Percentiles rank a stretch among this genome's conserved stretches.
phyloP scores from a whole-genome alignment of 108 stramenopile species.

The Skeletonema grethae region DNA sequence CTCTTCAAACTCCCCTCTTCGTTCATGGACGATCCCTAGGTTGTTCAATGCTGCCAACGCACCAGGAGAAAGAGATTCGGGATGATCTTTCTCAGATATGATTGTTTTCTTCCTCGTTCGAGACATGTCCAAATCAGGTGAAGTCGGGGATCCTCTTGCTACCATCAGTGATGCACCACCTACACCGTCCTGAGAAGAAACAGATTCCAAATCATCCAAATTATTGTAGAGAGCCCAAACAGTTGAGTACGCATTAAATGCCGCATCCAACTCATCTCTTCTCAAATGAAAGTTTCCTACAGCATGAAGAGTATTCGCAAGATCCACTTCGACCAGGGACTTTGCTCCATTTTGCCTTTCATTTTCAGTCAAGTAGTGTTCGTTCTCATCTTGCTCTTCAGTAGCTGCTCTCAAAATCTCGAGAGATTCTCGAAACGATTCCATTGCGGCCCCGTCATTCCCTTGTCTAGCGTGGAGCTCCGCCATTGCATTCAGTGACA shows the following conservation, averaged over 20 bases:
- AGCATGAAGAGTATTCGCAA: slow-evolving; percentile 29
- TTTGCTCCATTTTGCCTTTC: slow-evolving; percentile 9
- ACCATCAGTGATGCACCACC: no score
- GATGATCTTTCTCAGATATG: no score
- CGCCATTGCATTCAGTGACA: slow-evolving; percentile 29
- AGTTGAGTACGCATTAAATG: slow-evolving; percentile 30
- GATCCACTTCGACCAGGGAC: slow-evolving; percentile 6
- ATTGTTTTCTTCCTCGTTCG: no score
- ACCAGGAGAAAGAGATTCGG: neutral
- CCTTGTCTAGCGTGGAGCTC: slow-evolving; percentile 18
- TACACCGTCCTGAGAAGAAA: no score
- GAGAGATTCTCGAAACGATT: slow-evolving; percentile 36
- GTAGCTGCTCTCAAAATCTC: slow-evolving; percentile 48
- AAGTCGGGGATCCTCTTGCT: no score
- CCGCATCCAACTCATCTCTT: slow-evolving; percentile 37
- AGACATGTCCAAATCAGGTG: no score
- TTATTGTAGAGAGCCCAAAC: slow-evolving; percentile 24
- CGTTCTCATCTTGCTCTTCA: slow-evolving; percentile 44
- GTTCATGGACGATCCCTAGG: slow-evolving; percentile 34
- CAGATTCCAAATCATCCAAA: no score
- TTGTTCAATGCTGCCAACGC: slow-evolving; percentile 36
- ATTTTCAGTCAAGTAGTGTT: slow-evolving; percentile 22
- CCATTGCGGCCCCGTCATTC: slow-evolving; percentile 38
- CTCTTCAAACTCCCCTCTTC: slow-evolving; percentile 21
- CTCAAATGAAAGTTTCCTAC: slow-evolving; percentile 40